Percentiles rank a stretch among this genome's conserved stretches.
These are phyloP conservation scores for Ophiostoma himal-ulmi DNA, from an alignment of 2,329 filamentous ascomycete species.

Conservation along the genomic window DNA sequence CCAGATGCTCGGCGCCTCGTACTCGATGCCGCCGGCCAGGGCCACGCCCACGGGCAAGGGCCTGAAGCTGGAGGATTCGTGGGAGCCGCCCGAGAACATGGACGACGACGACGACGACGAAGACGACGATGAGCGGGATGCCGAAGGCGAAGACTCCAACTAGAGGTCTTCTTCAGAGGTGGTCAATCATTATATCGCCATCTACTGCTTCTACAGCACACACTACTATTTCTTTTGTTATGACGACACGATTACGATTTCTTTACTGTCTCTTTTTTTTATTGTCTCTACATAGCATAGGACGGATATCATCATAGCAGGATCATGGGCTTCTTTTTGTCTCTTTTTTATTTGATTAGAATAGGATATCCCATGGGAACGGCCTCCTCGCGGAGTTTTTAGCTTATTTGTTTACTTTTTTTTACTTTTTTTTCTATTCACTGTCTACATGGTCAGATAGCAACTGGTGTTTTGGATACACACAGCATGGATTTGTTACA, in stretches of 20 bases:
- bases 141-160: conserved; percentile 30
- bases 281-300: background rate
- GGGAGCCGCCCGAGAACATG: conserved; percentile 60
- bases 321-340: background rate
- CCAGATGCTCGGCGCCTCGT: conserved; percentile 48
- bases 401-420: background rate
- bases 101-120: conserved; percentile 49
- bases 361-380: conserved; percentile 8
- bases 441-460: background rate
- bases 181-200: background rate
- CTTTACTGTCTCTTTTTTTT: background rate
- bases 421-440: background rate
- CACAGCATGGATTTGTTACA: background rate
- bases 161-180: background rate
- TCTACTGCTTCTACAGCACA: background rate
- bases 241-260: conserved; percentile 11
- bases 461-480: conserved; percentile 3
- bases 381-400: conserved; percentile 2
- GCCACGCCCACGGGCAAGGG: conserved; percentile 61
- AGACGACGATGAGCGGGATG: conserved; percentile 39
- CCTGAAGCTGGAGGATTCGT: conserved; percentile 75
- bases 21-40: conserved; percentile 38
- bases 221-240: conserved; percentile 10
- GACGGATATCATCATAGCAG: conserved; percentile 1
- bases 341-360: background rate